phyloP scores from a whole-genome alignment of 73 alveolate genomes.

The Stentor coeruleus region DNA sequence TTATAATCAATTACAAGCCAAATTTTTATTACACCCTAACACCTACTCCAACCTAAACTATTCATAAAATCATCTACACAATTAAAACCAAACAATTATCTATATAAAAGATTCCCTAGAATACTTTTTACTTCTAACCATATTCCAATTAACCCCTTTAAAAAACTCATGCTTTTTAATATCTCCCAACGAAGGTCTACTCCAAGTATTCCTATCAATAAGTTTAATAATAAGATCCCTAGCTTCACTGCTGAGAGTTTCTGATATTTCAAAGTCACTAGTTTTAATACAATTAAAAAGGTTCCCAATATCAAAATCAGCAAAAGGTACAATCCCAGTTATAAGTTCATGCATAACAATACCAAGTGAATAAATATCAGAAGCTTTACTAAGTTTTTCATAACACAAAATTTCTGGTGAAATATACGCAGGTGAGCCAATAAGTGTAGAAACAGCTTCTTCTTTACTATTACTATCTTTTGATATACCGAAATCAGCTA shows the following conservation, averaged over 20 bases:
- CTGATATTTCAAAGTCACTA: constrained; percentile 73
- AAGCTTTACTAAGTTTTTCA: constrained; percentile 45
- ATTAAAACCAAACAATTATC: too few species aligned
- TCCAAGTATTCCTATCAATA: not conserved
- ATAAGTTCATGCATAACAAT: constrained; percentile 69
- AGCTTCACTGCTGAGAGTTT: constrained; percentile 59
- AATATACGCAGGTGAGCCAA: constrained; percentile 88
- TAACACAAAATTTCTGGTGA: constrained; percentile 75
- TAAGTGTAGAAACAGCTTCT: constrained; percentile 76
- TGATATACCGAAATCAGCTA: constrained; percentile 90
- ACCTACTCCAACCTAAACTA: too few species aligned
- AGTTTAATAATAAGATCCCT: constrained; percentile 57
- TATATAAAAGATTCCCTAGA: too few species aligned
- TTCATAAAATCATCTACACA: too few species aligned
- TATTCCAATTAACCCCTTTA: constrained; percentile 17
- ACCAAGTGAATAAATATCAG: constrained; percentile 67
- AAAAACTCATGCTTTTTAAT: constrained; percentile 20
- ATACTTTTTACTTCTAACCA: not conserved
- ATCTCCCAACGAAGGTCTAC: not conserved
- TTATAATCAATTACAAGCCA: too few species aligned
- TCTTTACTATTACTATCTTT: constrained; percentile 55
- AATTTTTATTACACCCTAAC: too few species aligned
- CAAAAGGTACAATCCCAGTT: constrained; percentile 78
- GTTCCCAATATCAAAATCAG: constrained; percentile 45
- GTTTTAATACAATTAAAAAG: constrained; percentile 56